A percentile compares a stretch with the other conserved stretches of the same genome.
phyloP scores from a whole-genome alignment of 2,329 filamentous ascomycete species.

The Fusarium sulawesiense region DNA sequence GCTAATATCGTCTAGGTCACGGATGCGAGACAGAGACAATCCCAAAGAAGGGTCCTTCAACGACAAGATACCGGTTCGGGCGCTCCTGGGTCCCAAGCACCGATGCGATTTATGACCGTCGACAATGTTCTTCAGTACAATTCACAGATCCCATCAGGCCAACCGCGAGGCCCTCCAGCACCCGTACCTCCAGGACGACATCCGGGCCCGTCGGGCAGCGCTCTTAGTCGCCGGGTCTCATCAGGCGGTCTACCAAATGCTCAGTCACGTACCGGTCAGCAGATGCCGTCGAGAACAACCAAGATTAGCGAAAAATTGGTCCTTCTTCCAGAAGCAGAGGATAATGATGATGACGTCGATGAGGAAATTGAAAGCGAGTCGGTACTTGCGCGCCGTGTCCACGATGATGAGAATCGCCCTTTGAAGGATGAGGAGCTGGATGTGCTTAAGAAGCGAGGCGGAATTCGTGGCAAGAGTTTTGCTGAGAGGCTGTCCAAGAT shows the following conservation, averaged over 20 bases:
- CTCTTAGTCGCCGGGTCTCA: constrained; percentile 44
- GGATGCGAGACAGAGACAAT: constrained; percentile 53
- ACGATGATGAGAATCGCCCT: constrained; percentile 71
- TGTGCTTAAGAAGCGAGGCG: constrained; percentile 70
- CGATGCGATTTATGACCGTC: constrained; percentile 85
- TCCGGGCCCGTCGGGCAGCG: constrained; percentile 29
- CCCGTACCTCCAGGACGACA: constrained; percentile 52
- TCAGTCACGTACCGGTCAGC: constrained; percentile 62
- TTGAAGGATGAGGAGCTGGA: constrained; percentile 76
- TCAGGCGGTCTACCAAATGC: constrained; percentile 56
- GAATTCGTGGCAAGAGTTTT: constrained; percentile 83
- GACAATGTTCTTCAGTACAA: constrained; percentile 96
- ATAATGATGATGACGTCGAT: constrained; percentile 65
- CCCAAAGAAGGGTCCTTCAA: constrained; percentile 49
- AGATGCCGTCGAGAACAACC: constrained; percentile 84
- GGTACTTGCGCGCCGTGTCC: constrained; percentile 53
- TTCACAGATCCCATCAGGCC: constrained; percentile 93
- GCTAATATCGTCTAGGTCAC: constrained; percentile 50
- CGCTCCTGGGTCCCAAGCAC: constrained; percentile 49
- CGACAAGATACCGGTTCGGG: constrained; percentile 50
- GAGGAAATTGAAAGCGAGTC: constrained; percentile 67
- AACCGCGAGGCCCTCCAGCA: constrained; percentile 76
- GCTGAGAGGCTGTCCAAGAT: constrained; percentile 92
- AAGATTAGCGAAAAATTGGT: constrained; percentile 99
- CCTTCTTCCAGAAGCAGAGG: constrained; percentile 83